These are phyloP conservation scores for Biscogniauxia sp. DNA, from an alignment of 2,329 filamentous ascomycete species.

Conservation along the genomic window DNA sequence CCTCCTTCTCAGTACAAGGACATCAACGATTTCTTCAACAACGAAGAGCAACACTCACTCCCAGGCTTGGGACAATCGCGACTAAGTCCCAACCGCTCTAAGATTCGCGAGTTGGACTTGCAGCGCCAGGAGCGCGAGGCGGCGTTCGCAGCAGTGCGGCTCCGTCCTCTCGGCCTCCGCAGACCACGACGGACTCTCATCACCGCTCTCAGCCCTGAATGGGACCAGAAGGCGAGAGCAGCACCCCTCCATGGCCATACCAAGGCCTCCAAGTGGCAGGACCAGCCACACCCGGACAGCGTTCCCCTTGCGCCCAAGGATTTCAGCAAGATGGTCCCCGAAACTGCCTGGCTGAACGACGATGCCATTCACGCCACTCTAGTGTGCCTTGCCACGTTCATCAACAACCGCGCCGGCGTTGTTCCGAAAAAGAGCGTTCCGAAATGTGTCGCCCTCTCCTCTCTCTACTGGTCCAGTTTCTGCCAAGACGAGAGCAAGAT, in stretches of 20 bases:
- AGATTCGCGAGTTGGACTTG: constrained; percentile 14
- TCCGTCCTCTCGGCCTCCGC: constrained; percentile 24
- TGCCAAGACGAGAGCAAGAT: constrained; percentile 53
- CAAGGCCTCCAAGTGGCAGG: constrained; percentile 22
- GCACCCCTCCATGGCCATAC: constrained; percentile 10
- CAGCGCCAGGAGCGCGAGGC: constrained; percentile 14
- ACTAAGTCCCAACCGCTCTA: constrained; percentile 10
- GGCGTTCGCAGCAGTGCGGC: constrained; percentile 2
- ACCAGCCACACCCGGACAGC: constrained; percentile 42
- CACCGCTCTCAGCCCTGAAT: constrained; percentile 17
- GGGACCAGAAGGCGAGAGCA: constrained; percentile 20
- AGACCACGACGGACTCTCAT: constrained; percentile 21
- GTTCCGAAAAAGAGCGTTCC: constrained; percentile 48
- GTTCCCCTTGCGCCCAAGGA: constrained; percentile 55
- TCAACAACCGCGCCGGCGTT: constrained; percentile 57
- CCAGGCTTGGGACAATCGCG: constrained; percentile 17
- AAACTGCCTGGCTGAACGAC: constrained; percentile 70
- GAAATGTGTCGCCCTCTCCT: constrained; percentile 61
- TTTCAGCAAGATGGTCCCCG: constrained; percentile 59
- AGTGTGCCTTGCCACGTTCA: constrained; percentile 55
- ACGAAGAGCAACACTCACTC: constrained; percentile 21
- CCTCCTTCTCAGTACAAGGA: constrained; percentile 15
- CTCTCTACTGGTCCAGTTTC: constrained; percentile 62
- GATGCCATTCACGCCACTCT: constrained; percentile 70
- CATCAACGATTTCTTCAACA: constrained; percentile 23